Conservation (phyloP, 768 basidiomycete species). For the Russula lepida region DNA sequence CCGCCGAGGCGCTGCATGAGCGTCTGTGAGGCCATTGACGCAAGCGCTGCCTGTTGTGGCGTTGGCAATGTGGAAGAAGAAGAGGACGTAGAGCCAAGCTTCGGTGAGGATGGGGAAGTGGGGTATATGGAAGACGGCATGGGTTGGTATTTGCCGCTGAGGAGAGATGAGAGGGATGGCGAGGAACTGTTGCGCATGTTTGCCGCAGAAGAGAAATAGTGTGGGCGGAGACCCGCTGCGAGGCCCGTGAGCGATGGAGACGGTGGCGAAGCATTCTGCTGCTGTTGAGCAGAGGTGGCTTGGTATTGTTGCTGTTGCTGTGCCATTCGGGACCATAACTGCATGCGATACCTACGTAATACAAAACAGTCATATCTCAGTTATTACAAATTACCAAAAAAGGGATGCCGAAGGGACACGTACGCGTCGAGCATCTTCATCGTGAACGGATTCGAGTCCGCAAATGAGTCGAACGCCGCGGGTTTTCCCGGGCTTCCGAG, state of each 20-base stretch:
- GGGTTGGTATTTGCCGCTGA: conserved; percentile 38
- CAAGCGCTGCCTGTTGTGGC: conserved; percentile 45
- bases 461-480: conserved; percentile 64
- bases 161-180: conserved; percentile 27
- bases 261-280: conserved; percentile 21
- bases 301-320: conserved; percentile 50
- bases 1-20: conserved; percentile 57
- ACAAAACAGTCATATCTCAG: conserved; percentile 5
- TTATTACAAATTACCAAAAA: not conserved
- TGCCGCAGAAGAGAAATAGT: conserved; percentile 31
- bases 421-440: conserved; percentile 81
- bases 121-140: conserved; percentile 27
- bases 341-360: conserved; percentile 62
- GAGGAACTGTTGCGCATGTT: conserved; percentile 13
- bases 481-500: conserved; percentile 28
- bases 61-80: conserved; percentile 27
- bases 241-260: conserved; percentile 24
- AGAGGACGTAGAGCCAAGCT: conserved; percentile 27
- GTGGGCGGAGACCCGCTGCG: conserved; percentile 30
- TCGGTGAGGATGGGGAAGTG: conserved; percentile 39
- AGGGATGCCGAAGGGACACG: conserved; percentile 26
- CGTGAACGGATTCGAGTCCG: conserved; percentile 76
- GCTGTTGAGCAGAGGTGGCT: conserved; percentile 33
- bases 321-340: conserved; percentile 88
- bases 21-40: conserved; percentile 73